Percentiles rank a stretch among this genome's conserved stretches.
Evolutionary conservation across 768 basidiomycete species (phyloP).

Genomic region (Russula ochroleuca): DNA sequence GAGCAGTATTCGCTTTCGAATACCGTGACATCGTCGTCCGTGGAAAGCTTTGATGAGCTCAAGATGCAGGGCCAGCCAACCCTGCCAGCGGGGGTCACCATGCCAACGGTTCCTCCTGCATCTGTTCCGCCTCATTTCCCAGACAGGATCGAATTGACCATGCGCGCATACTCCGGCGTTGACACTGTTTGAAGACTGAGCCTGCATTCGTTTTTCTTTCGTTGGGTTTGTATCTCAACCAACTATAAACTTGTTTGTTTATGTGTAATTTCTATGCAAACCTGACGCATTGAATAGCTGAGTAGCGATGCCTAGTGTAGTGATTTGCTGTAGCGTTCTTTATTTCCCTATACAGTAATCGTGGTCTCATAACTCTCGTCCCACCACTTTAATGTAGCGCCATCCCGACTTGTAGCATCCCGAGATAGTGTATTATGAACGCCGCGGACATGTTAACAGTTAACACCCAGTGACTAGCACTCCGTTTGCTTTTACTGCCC

Average conservation of each 20-base stretch:
- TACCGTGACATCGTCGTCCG: conserved; percentile 8
- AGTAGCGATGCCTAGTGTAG: too few relatives aligned
- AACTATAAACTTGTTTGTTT: neutral
- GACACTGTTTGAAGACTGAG: neutral
- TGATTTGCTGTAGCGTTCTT: too few relatives aligned
- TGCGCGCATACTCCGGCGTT: neutral
- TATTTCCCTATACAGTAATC: too few relatives aligned
- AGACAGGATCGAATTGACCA: neutral
- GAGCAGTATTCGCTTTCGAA: conserved; percentile 2
- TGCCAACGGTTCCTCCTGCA: neutral
- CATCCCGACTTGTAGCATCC: too few relatives aligned
- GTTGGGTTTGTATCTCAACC: neutral
- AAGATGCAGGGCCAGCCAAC: neutral
- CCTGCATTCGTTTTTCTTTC: neutral
- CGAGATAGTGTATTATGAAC: too few relatives aligned
- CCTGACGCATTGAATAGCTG: too few relatives aligned
- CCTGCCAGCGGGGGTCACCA: neutral
- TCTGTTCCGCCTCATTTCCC: neutral
- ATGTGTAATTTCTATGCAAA: too few relatives aligned
- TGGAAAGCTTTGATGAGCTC: neutral
- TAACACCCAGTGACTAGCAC: too few relatives aligned
- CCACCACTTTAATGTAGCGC: too few relatives aligned
- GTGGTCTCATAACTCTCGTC: too few relatives aligned
- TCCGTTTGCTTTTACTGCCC: too few relatives aligned
- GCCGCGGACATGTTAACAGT: too few relatives aligned